Evolutionary conservation across 2,329 filamentous ascomycete species (phyloP), one percentile per base, ranked within the genome.

Genomic region (Ilyonectria sp.): DNA sequence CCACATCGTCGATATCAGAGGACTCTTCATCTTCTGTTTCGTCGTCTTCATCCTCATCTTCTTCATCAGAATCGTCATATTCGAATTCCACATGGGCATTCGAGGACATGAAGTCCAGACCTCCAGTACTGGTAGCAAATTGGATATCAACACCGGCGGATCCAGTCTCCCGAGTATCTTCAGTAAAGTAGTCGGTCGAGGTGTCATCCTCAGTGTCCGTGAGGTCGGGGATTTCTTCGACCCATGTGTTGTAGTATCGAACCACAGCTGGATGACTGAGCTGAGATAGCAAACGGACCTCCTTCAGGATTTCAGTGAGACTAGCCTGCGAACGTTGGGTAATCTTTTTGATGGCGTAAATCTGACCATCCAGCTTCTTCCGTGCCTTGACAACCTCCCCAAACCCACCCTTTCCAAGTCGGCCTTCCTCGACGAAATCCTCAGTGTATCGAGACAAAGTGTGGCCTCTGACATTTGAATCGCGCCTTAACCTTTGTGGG

Each of bases 281-380:
- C 67, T 94, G 90, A n/a, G 95, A 97, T 17, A 99, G 85, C 9
- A 98, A 83, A 78, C 95, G 92, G 46, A 98, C 95, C 79, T 96
- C 93, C 61, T 93, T 94, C 29, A 95, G 79, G 13, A 95, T 91
- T 77, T 97, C 93, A 0, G 93, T 95, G 44, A 98, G 85, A 65
- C 93, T 93, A 65, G 91, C 87, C 29, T 92, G 89, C 1, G 94
- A 94, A 58, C 92, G 91, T 73, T 96, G 93, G 1, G 91, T 94
- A 69, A 99, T 96, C 79, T 98, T 98, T 80, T 99, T 99, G 78
- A 99, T 93, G 19, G 96, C 96, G 81, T 98, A 99, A 49, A 97
- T 92, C 65, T 95, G 93, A 1, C 94, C 94, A 78, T 98, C 96
- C 4, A 98, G 89, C 82, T 96, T 97, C 80, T 97, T 97, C 35